phyloP scores from a whole-genome alignment of 345 rosid genomes.

The Streptanthus diversifolius region DNA sequence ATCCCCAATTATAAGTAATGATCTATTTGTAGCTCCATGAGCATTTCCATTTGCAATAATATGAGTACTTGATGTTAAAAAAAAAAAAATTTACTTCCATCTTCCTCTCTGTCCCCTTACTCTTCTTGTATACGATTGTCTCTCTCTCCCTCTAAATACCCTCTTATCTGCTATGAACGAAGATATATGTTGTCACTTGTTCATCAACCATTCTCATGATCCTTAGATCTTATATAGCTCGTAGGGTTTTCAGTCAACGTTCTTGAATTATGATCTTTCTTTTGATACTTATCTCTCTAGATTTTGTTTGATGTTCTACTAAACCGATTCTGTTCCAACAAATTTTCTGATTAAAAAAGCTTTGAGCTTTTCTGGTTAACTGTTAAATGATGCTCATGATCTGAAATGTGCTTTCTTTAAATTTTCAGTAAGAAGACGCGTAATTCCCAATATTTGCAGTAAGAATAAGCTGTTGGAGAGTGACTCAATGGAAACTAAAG shows the following conservation, averaged over 20 bases:
- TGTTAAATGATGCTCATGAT: not conserved
- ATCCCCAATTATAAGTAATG: too few relatives aligned
- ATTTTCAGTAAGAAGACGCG: not conserved
- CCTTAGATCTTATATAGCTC: not conserved
- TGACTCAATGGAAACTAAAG: slow-evolving; percentile 44
- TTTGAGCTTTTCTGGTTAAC: not conserved
- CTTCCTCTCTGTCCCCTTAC: not conserved
- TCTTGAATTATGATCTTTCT: too few relatives aligned
- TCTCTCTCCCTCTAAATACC: not conserved
- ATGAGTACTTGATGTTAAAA: too few relatives aligned
- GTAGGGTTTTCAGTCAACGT: too few relatives aligned
- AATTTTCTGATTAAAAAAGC: too few relatives aligned
- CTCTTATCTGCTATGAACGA: not conserved
- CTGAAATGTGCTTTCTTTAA: not conserved
- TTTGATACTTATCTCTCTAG: too few relatives aligned
- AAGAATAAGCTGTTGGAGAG: slow-evolving; percentile 34
- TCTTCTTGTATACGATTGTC: not conserved
- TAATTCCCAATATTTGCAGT: not conserved
- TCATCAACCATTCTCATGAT: not conserved
- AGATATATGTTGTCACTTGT: not conserved
- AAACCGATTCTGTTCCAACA: too few relatives aligned
- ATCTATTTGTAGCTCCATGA: too few relatives aligned
- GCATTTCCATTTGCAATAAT: too few relatives aligned
- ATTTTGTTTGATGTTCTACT: too few relatives aligned
- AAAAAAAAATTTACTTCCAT: not conserved